These are phyloP conservation scores for Biscogniauxia sp. DNA, from an alignment of 2,329 filamentous ascomycete species.

Conservation along the genomic window DNA sequence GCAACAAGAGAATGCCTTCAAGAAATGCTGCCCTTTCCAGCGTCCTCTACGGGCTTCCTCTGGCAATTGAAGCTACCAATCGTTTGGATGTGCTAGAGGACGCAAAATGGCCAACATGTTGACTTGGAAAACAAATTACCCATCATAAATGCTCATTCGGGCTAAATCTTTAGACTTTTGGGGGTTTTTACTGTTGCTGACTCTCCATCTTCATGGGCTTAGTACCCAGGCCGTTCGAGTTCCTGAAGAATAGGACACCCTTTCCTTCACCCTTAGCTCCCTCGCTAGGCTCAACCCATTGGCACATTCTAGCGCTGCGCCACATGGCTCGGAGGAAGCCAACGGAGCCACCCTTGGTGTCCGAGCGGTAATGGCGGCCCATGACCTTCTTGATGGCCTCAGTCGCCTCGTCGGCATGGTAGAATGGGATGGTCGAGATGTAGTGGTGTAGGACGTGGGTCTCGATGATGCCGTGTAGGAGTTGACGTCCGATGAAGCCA, in stretches of 20 bases:
- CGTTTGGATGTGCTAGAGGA: not conserved
- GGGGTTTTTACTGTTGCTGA: no score
- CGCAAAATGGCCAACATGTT: not conserved
- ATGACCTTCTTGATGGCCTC: constrained; percentile 94
- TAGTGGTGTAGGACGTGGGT: constrained; percentile 98
- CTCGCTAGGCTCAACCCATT: constrained; percentile 93
- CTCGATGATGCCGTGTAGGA: constrained; percentile 95
- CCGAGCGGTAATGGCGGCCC: constrained; percentile 90
- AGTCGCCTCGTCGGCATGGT: constrained; percentile 89
- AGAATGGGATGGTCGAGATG: constrained; percentile 93
- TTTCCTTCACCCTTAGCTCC: constrained; percentile 77
- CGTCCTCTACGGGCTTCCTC: not conserved
- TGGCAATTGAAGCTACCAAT: not conserved
- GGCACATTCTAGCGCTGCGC: constrained; percentile 79
- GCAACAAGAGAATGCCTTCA: not conserved
- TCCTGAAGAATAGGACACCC: constrained; percentile 91
- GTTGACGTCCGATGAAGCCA: constrained; percentile 86
- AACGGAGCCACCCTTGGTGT: constrained; percentile 70
- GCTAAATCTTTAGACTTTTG: constrained; percentile 4
- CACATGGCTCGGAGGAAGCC: constrained; percentile 87
- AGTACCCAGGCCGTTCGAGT: constrained; percentile 81
- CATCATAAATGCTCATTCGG: constrained; percentile 2
- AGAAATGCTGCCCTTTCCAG: not conserved
- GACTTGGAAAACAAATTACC: not conserved
- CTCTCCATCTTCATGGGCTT: constrained; percentile 34